Evolutionary conservation across 495 filamentous ascomycete genomes (phyloP).

Genomic region (Aspergillus campestris): DNA sequence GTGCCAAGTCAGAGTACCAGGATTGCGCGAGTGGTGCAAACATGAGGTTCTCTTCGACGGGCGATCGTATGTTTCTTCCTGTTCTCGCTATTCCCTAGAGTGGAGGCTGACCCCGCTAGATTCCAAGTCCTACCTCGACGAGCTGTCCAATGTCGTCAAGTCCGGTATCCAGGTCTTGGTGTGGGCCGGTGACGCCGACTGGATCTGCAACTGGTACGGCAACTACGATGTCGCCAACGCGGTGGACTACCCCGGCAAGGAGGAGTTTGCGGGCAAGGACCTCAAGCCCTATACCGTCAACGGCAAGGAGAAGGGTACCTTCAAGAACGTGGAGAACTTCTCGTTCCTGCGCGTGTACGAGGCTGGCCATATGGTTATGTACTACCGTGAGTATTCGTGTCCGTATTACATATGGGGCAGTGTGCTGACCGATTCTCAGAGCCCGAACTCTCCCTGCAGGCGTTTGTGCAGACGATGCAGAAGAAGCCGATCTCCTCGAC

Average conservation of each 20-base stretch:
- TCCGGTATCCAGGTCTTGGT: constrained; percentile 40
- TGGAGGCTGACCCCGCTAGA: constrained; percentile 12
- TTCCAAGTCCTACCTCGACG: constrained; percentile 37
- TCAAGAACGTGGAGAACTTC: constrained; percentile 45
- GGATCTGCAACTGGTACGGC: constrained; percentile 50
- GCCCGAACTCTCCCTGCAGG: constrained; percentile 40
- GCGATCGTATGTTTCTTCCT: constrained; percentile 31
- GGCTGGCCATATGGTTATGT: constrained; percentile 45
- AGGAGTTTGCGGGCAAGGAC: constrained; percentile 27
- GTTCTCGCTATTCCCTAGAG: not conserved
- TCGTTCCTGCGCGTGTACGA: constrained; percentile 43
- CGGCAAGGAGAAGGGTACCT: constrained; percentile 36
- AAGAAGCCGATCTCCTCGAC: constrained; percentile 10
- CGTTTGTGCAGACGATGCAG: constrained; percentile 43
- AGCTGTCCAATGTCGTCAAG: constrained; percentile 39
- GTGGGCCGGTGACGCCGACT: constrained; percentile 52
- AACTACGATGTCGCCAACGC: constrained; percentile 34
- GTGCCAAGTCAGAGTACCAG: constrained; percentile 37
- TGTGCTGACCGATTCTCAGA: constrained; percentile 15
- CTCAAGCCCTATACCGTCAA: constrained; percentile 40
- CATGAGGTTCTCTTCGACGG: constrained; percentile 35
- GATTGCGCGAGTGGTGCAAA: constrained; percentile 35
- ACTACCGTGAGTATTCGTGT: constrained; percentile 26
- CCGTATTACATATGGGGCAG: not conserved
- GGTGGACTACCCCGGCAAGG: constrained; percentile 26